phyloP scores from a whole-genome alignment of 192 early-diverging fungal species.

The Linnemannia zychae region DNA sequence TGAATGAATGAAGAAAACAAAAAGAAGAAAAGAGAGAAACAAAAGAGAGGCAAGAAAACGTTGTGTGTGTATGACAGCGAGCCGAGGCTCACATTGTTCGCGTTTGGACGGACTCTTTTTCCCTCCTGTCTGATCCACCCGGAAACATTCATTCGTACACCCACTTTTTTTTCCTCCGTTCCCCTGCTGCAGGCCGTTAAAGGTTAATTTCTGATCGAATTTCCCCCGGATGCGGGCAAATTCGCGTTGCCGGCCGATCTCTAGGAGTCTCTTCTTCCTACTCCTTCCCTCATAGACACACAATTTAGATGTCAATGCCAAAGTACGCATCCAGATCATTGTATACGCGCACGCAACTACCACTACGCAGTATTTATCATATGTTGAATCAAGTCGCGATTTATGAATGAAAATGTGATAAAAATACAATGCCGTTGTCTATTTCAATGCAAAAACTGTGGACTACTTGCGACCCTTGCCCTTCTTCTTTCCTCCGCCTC shows the following conservation, averaged over 20 bases:
- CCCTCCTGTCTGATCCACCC: neutral
- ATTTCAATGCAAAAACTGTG: neutral
- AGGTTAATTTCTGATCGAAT: neutral
- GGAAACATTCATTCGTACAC: neutral
- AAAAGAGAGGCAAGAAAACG: neutral
- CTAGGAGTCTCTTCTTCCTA: neutral
- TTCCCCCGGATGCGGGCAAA: conserved; percentile 2
- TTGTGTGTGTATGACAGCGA: neutral
- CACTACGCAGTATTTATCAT: neutral
- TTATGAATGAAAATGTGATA: neutral
- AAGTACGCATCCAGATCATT: neutral
- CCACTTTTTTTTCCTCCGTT: neutral
- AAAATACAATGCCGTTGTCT: neutral
- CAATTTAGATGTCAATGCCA: neutral
- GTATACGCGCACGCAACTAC: neutral
- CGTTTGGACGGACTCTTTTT: neutral
- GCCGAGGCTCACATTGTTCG: neutral
- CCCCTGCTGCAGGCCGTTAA: neutral
- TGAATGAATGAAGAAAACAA: neutral
- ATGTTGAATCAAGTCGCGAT: neutral
- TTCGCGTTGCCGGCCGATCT: neutral
- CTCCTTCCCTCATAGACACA: neutral
- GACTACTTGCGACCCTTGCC: conserved; percentile 43
- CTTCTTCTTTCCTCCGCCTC: conserved; percentile 46
- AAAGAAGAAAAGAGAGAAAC: conserved; percentile 6